Conservation (phyloP, 2,329 filamentous ascomycete genomes). For the Biscogniauxia mediterranea region DNA sequence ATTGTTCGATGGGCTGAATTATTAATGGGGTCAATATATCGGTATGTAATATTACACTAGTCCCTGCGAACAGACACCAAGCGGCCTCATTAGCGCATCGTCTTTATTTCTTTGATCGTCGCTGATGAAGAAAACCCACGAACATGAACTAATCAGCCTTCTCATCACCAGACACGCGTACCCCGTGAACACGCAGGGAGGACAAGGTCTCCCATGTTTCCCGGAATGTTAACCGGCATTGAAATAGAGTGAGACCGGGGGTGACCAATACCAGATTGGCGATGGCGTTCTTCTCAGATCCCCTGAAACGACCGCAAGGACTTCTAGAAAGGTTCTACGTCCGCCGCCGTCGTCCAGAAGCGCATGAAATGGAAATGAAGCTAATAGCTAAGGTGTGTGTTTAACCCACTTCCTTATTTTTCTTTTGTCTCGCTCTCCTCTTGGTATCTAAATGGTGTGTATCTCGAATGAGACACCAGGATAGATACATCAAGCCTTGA, state of each 20-base stretch:
- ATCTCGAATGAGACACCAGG: background rate
- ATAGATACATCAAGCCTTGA: background rate
- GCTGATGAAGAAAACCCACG: background rate
- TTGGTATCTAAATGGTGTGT: background rate
- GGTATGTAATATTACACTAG: background rate
- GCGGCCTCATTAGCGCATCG: background rate
- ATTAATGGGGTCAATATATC: background rate
- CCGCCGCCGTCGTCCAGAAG: slow-evolving; percentile 4
- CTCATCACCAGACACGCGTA: background rate
- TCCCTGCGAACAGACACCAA: background rate
- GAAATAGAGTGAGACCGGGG: background rate
- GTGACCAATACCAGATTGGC: background rate
- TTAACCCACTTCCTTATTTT: background rate
- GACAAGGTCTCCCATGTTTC: slow-evolving; percentile 3
- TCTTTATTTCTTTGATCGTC: background rate
- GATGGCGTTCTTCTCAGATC: background rate
- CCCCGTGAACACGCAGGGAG: background rate
- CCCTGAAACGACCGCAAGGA: slow-evolving; percentile 4
- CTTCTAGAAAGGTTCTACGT: slow-evolving; percentile 23
- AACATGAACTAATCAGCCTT: background rate
- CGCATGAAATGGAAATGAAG: background rate
- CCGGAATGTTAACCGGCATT: background rate
- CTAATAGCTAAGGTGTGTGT: background rate
- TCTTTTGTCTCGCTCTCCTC: background rate
- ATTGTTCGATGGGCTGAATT: background rate